Conservation (phyloP, 345 rosid species). For the Firmiana major region DNA sequence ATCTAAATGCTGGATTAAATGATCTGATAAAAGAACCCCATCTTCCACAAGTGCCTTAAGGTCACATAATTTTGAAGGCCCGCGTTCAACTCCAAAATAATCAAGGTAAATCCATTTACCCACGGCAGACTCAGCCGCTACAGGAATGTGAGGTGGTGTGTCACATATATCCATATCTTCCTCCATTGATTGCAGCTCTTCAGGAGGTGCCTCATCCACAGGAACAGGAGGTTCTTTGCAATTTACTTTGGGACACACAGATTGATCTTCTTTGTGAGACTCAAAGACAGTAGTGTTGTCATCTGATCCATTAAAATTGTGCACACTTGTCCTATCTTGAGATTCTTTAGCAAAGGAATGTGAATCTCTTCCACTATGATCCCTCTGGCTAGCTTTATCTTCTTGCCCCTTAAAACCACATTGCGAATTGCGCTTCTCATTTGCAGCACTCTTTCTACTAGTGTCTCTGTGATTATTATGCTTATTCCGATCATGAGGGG, state of each 20-base stretch:
- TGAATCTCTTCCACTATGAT: constrained; percentile 41
- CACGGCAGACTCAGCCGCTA: constrained; percentile 47
- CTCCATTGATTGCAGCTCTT: constrained; percentile 92
- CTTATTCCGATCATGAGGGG: constrained; percentile 58
- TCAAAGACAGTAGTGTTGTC: constrained; percentile 47
- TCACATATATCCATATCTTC: constrained; percentile 99
- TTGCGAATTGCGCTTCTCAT: constrained; percentile 62
- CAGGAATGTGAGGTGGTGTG: constrained; percentile 83
- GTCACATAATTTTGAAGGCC: constrained; percentile 79
- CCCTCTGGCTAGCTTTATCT: constrained; percentile 50
- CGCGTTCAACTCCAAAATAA: constrained; percentile 70
- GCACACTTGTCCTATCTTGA: constrained; percentile 42
- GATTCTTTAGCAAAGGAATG: constrained; percentile 46
- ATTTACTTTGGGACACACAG: constrained; percentile 37
- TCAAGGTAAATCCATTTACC: constrained; percentile 99
- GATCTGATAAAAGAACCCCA: constrained; percentile 79
- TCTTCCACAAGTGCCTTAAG: constrained; percentile 78
- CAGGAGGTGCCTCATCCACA: constrained; percentile 46
- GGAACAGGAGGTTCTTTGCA: constrained; percentile 41
- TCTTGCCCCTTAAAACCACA: constrained; percentile 44
- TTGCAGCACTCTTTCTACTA: constrained; percentile 51
- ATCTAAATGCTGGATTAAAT: constrained; percentile 83
- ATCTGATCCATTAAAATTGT: constrained; percentile 30
- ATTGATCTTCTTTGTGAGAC: constrained; percentile 47
- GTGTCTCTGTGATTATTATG: constrained; percentile 43